Base-by-base conservation (phyloP, 352 stramenopile species). In the Pythium dissimile region DNA sequence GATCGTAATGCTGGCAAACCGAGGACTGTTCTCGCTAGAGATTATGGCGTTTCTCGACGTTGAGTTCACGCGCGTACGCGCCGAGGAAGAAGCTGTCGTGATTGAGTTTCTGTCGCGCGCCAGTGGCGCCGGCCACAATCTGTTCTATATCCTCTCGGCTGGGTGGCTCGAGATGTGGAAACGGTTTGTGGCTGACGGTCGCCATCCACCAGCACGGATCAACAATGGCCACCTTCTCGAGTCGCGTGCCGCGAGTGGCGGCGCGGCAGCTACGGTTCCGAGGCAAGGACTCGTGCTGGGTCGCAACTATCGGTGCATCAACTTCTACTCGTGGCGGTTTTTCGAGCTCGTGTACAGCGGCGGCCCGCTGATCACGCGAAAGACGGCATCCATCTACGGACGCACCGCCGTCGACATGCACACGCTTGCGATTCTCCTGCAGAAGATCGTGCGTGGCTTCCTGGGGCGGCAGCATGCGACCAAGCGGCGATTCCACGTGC, bases 11-110 rank as follows among this genome's bases (percentile, higher is more conserved):
- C 59, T 90, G n/a, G 60, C 69, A 27, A 64, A 69, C 16, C 73
- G 77, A 21, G 70, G 74, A 0, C 62, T 86, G 21, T 90, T 84
- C 43, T 88, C 77, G 0, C 39, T 81, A 1, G 75, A 90, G 62
- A 68, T 90, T 23, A 86, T 88, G 77, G 66, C 66, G 18, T 90
- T 88, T 61, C 67, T 90, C 1, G 80, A 84, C 24, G 76, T 90
- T 39, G 74, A 88, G 46, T 74, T 71, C 45, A 26, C 67, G 27
- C 52, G 58, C 15, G 57, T 88, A 1, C 75, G 80, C 0, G 72
- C 66, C 3, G 73, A 90, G 56, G 77, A 90, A 65, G 77, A 90
- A 62, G 80, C 71, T 12, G 49, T 85, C 13, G 72, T 73, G 3
- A 46, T 81, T 0, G 69, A 83, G 5, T 55, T 65, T 8, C 38